phyloP scores from a whole-genome alignment of 2,329 filamentous ascomycete species.

The Apiospora arundinis region DNA sequence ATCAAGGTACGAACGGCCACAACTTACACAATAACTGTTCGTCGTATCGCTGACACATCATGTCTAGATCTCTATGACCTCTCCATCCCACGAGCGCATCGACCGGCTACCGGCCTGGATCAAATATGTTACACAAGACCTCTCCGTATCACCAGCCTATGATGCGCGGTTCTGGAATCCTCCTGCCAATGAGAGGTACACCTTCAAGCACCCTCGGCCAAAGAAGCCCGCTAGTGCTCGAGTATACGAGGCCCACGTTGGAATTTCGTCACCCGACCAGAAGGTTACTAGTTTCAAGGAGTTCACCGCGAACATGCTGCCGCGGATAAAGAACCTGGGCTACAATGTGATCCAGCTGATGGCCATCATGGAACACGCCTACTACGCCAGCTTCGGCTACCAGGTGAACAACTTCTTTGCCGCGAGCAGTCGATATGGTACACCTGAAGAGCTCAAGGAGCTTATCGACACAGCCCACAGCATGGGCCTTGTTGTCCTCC shows the following conservation, averaged over 20 bases:
- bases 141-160: constrained; percentile 87
- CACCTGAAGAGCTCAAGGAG: constrained; percentile 94
- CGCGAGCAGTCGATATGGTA: constrained; percentile 92
- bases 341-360: constrained; percentile 99
- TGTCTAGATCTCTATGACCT: constrained; percentile 78
- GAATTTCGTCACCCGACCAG: constrained; percentile 90
- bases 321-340: constrained; percentile 85
- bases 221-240: constrained; percentile 85
- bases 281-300: constrained; percentile 95
- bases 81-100: constrained; percentile 78
- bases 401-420: constrained; percentile 99
- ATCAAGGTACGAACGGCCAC: constrained; percentile 74
- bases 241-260: constrained; percentile 98
- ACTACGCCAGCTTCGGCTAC: constrained; percentile 99
- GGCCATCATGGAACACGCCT: constrained; percentile 99
- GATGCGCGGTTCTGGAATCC: constrained; percentile 98
- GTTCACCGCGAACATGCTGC: constrained; percentile 91
- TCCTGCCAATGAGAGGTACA: constrained; percentile 75
- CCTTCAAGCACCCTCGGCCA: constrained; percentile 83
- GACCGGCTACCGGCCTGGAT: constrained; percentile 97
- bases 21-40: not conserved
- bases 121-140: constrained; percentile 93
- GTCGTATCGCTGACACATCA: not conserved
- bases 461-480: constrained; percentile 93
- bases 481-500: constrained; percentile 86